phyloP scores from a whole-genome alignment of 2,329 filamentous ascomycete species.

The Trichoderma sp. region DNA sequence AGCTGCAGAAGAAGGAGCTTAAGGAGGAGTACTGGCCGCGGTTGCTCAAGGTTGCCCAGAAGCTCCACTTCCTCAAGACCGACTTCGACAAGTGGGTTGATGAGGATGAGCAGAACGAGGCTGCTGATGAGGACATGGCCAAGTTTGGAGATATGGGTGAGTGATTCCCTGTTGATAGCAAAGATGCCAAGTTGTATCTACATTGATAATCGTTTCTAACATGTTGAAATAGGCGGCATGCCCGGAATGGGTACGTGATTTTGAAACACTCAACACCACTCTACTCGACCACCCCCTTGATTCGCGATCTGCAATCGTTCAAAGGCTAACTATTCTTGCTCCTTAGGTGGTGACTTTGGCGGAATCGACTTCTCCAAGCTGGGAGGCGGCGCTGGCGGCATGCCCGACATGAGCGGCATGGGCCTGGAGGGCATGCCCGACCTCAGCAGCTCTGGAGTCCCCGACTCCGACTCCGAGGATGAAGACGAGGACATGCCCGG shows the following conservation, averaged over 20 bases:
- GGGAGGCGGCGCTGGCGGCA: slow-evolving; percentile 53
- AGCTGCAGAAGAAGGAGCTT: slow-evolving; percentile 95
- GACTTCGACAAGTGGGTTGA: slow-evolving; percentile 99
- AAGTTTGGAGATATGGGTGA: slow-evolving; percentile 65
- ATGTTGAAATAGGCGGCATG: slow-evolving; percentile 47
- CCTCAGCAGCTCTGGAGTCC: slow-evolving; percentile 54
- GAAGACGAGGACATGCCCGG: slow-evolving; percentile 86
- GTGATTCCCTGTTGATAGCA: slow-evolving; percentile 30
- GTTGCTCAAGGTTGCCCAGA: slow-evolving; percentile 85
- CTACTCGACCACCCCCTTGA: background rate
- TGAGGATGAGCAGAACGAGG: slow-evolving; percentile 96
- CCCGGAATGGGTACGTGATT: slow-evolving; percentile 50
- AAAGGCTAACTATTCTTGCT: background rate
- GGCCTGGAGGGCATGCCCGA: slow-evolving; percentile 54
- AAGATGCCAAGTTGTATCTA: background rate
- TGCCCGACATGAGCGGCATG: slow-evolving; percentile 42
- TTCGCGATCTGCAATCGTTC: background rate
- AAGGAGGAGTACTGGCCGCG: slow-evolving; percentile 95
- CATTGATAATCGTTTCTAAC: background rate
- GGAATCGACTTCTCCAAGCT: slow-evolving; percentile 96
- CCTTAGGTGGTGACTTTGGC: slow-evolving; percentile 64
- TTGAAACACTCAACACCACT: background rate
- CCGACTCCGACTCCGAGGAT: slow-evolving; percentile 48
- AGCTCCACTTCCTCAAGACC: slow-evolving; percentile 94
- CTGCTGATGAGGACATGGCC: slow-evolving; percentile 74